phyloP scores from a whole-genome alignment of 23 red algal genomes.

The Gracilaria domingensis region DNA sequence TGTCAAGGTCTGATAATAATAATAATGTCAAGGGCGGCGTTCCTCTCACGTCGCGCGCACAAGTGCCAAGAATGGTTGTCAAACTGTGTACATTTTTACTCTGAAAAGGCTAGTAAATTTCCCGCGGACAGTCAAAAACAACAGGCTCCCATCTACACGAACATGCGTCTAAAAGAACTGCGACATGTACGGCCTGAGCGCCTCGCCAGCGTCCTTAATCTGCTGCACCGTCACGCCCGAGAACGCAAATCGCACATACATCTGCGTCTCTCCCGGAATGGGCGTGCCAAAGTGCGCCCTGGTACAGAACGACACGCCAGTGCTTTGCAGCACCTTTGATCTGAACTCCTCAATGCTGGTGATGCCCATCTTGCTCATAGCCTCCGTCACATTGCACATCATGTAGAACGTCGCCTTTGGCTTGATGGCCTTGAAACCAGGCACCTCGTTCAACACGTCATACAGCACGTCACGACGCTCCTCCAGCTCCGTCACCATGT shows the following conservation, averaged over 20 bases:
- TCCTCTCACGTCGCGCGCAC: too few species aligned
- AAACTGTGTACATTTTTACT: too few species aligned
- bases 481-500: constrained; percentile 77
- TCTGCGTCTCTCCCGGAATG: constrained; percentile 52
- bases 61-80: too few species aligned
- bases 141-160: background rate
- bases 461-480: constrained; percentile 70
- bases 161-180: constrained; percentile 29
- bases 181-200: constrained; percentile 59
- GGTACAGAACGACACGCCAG: constrained; percentile 77
- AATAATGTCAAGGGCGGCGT: too few species aligned
- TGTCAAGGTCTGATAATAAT: too few species aligned
- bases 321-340: constrained; percentile 50
- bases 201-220: constrained; percentile 62
- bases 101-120: background rate
- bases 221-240: constrained; percentile 66
- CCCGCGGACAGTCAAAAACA: background rate
- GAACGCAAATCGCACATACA: constrained; percentile 82
- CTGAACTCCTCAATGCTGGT: constrained; percentile 69
- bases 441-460: constrained; percentile 47
- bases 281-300: constrained; percentile 78
- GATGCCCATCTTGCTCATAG: constrained; percentile 64
- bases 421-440: constrained; percentile 70
- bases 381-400: constrained; percentile 81
- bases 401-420: constrained; percentile 87